phyloP scores from a whole-genome alignment of 2,329 filamentous ascomycete species.

The Ophiostoma sp. region DNA sequence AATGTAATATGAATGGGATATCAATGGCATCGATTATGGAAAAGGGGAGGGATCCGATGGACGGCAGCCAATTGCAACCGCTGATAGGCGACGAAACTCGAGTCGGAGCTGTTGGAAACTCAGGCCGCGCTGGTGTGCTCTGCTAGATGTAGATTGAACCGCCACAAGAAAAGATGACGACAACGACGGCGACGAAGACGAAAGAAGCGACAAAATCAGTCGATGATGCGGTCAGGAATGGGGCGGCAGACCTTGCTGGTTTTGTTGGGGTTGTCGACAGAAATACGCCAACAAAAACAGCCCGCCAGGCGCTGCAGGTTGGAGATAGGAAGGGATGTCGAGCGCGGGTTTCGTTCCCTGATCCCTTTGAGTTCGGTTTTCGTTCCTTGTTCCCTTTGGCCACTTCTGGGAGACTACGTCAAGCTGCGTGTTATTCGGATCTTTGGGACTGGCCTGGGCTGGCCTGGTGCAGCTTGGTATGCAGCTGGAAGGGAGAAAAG shows the following conservation, averaged over 20 bases:
- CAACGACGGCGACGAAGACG: neutral
- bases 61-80: slow-evolving; percentile 1
- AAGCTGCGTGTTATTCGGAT: slow-evolving; percentile 1
- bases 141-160: neutral
- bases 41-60: neutral
- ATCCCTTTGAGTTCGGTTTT: neutral
- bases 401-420: neutral
- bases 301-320: neutral
- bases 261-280: neutral
- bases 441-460: slow-evolving; percentile 4
- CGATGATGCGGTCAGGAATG: neutral
- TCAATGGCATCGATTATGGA: neutral
- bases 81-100: neutral
- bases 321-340: neutral
- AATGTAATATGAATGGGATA: neutral
- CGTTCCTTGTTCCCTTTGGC: neutral
- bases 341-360: neutral
- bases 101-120: neutral
- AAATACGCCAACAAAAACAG: neutral
- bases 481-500: slow-evolving; percentile 13
- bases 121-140: neutral
- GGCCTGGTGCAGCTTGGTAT: neutral
- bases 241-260: neutral
- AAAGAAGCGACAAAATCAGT: neutral
- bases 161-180: neutral